phyloP scores from a whole-genome alignment of 352 stramenopile species.

The Peronospora farinosa region DNA sequence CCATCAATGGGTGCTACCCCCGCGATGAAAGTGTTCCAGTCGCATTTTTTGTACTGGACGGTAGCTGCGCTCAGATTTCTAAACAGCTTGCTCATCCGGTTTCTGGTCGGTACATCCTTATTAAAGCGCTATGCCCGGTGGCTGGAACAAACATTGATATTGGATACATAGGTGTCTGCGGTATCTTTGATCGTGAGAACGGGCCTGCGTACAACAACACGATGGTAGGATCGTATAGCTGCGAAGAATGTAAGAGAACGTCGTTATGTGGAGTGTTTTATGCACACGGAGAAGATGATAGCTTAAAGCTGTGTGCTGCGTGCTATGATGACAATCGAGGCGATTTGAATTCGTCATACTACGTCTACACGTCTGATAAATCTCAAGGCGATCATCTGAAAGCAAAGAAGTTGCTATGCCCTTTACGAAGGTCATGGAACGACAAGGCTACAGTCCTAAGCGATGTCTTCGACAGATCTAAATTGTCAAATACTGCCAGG shows the following conservation, averaged over 20 bases:
- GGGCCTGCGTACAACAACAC: conserved; percentile 72
- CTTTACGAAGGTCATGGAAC: conserved; percentile 41
- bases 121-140: conserved; percentile 68
- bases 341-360: conserved; percentile 41
- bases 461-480: conserved; percentile 33
- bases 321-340: conserved; percentile 82
- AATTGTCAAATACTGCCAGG: conserved; percentile 4
- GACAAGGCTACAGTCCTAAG: conserved; percentile 44
- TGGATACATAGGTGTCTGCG: conserved; percentile 74
- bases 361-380: conserved; percentile 34
- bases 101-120: conserved; percentile 67
- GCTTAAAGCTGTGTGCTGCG: conserved; percentile 50
- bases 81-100: conserved; percentile 67
- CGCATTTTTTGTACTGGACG: conserved; percentile 74
- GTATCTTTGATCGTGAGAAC: conserved; percentile 74
- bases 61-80: conserved; percentile 64
- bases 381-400: conserved; percentile 33
- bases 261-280: conserved; percentile 51
- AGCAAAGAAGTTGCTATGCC: conserved; percentile 38
- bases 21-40: conserved; percentile 63
- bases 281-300: conserved; percentile 45
- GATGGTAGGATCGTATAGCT: conserved; percentile 32
- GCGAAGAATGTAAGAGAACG: conserved; percentile 57
- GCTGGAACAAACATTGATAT: conserved; percentile 78
- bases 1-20: conserved; percentile 36